Conservation (phyloP, 1,284 basidiomycete species). For the Neotropicomus parvogracilis region DNA sequence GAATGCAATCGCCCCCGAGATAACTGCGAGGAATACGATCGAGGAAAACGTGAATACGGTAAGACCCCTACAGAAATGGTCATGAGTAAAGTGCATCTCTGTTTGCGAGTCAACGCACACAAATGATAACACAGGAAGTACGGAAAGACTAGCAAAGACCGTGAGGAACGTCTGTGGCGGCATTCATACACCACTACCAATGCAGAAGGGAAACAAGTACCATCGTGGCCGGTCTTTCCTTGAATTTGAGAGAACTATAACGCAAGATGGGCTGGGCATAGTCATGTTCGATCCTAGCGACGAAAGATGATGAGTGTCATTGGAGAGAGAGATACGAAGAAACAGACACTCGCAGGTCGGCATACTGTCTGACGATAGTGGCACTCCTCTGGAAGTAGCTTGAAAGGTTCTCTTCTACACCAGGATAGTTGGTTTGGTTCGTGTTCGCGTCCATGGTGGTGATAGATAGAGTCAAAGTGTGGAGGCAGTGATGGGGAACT, state of each 20-base stretch:
- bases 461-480: constrained; percentile 5
- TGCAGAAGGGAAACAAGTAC: constrained; percentile 8
- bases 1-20: constrained; percentile 16
- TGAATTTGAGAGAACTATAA: constrained; percentile 18
- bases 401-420: constrained; percentile 23
- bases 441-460: constrained; percentile 14
- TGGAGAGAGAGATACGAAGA: neutral
- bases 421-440: neutral
- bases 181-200: constrained; percentile 9
- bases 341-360: constrained; percentile 28
- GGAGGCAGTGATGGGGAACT: neutral
- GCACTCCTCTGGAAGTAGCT: constrained; percentile 32
- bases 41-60: constrained; percentile 32
- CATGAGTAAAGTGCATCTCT: neutral
- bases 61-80: constrained; percentile 23
- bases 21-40: constrained; percentile 31
- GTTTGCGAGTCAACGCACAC: constrained; percentile 24
- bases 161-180: constrained; percentile 31
- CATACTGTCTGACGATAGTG: constrained; percentile 28
- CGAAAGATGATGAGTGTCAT: neutral
- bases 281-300: constrained; percentile 29
- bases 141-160: constrained; percentile 30
- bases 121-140: constrained; percentile 35
- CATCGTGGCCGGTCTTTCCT: constrained; percentile 26
- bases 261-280: constrained; percentile 30